phyloP scores from a whole-genome alignment of 2,329 filamentous ascomycete genomes.

The Microdochium paspali region DNA sequence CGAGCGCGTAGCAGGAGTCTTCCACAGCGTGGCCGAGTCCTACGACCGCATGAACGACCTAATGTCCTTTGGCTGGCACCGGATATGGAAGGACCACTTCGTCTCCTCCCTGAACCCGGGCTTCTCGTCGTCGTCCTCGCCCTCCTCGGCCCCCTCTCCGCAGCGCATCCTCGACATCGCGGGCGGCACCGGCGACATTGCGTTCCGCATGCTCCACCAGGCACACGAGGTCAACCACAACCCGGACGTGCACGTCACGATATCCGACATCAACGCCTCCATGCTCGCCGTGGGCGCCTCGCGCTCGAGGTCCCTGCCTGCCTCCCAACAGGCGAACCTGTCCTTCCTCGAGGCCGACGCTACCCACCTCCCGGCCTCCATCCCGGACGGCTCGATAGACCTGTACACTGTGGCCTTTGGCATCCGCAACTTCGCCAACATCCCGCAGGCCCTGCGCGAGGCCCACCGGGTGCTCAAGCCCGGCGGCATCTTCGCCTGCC shows the following conservation, averaged over 20 bases:
- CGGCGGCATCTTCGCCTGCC: slow-evolving; percentile 89
- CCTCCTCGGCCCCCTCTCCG: slow-evolving; percentile 34
- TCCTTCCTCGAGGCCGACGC: slow-evolving; percentile 87
- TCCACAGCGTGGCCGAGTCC: slow-evolving; percentile 86
- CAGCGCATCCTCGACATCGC: slow-evolving; percentile 89
- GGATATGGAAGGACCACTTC: slow-evolving; percentile 96
- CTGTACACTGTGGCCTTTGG: slow-evolving; percentile 97
- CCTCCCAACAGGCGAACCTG: slow-evolving; percentile 46
- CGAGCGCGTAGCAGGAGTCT: slow-evolving; percentile 69
- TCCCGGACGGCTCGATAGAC: slow-evolving; percentile 68
- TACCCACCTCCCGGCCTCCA: slow-evolving; percentile 54
- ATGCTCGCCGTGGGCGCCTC: slow-evolving; percentile 88
- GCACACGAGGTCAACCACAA: slow-evolving; percentile 74
- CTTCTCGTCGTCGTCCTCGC: slow-evolving; percentile 33
- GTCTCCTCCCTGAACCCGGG: slow-evolving; percentile 86
- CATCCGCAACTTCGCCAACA: slow-evolving; percentile 94
- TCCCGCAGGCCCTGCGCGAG: slow-evolving; percentile 71
- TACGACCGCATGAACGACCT: slow-evolving; percentile 99
- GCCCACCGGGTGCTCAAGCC: slow-evolving; percentile 86
- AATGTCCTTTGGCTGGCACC: slow-evolving; percentile 96
- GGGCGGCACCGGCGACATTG: slow-evolving; percentile 94
- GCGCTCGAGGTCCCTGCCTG: slow-evolving; percentile 53
- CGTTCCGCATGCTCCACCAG: slow-evolving; percentile 90
- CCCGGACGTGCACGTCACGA: slow-evolving; percentile 71
- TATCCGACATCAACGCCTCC: slow-evolving; percentile 90